Conservation (phyloP, 1,284 basidiomycete genomes). For the Trichosporon sp. region DNA sequence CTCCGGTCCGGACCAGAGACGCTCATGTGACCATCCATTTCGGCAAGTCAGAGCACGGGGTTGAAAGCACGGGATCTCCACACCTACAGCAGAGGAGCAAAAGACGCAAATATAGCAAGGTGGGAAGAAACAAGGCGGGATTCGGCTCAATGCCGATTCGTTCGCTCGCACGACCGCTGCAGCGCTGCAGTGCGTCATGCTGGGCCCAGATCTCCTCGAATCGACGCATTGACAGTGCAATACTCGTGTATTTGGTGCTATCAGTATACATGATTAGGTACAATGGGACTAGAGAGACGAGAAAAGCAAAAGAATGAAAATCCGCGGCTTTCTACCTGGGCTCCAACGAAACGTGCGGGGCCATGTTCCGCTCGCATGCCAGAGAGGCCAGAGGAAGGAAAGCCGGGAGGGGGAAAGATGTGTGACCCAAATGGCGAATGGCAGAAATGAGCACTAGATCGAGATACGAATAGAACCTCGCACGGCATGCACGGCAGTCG, state of each 20-base stretch:
- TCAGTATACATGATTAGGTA: conserved; percentile 13
- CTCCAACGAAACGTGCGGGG: neutral
- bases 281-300: neutral
- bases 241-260: neutral
- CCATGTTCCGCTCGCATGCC: no score
- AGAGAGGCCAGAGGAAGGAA: no score
- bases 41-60: neutral
- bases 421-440: neutral
- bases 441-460: neutral
- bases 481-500: neutral
- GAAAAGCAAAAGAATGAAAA: neutral
- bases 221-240: neutral
- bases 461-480: neutral
- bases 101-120: no score
- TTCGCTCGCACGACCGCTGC: neutral
- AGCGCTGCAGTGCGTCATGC: neutral
- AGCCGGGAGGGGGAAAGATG: neutral
- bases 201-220: neutral
- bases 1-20: neutral
- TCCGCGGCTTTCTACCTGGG: neutral
- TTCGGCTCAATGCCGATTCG: conserved; percentile 2
- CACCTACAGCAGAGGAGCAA: no score
- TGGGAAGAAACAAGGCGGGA: neutral
- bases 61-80: neutral
- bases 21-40: neutral